These are phyloP conservation scores for Penicillium sp. DNA, from an alignment of 2,329 filamentous ascomycete species.

Conservation along the genomic window DNA sequence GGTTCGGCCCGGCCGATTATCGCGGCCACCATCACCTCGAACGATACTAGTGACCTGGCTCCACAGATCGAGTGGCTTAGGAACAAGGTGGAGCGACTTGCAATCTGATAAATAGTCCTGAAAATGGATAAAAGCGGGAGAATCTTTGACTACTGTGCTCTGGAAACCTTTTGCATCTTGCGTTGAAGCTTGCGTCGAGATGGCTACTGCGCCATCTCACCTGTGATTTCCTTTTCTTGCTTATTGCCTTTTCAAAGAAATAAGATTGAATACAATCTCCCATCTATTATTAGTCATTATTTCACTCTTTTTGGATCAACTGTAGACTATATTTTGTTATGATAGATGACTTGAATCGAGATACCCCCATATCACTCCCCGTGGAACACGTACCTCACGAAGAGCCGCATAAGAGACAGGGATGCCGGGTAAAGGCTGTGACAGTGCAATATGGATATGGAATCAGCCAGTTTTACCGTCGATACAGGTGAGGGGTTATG, in stretches of 20 bases:
- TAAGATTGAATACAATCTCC: neutral
- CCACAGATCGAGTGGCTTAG: neutral
- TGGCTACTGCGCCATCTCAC: neutral
- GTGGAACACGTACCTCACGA: neutral
- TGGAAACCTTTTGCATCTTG: neutral
- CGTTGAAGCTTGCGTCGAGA: neutral
- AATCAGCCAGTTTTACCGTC: no score
- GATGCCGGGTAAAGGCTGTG: no score
- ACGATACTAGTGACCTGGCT: neutral
- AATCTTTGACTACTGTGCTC: no score
- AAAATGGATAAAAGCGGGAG: neutral
- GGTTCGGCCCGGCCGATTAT: neutral
- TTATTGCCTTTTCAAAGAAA: neutral
- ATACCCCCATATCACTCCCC: neutral
- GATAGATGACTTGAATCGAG: neutral
- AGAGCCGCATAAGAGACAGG: neutral
- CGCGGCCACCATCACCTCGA: neutral
- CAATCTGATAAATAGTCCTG: neutral
- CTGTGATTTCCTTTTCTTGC: neutral
- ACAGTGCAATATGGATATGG: no score
- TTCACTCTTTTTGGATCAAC: neutral
- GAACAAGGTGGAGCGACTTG: neutral
- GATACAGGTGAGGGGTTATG: no score
- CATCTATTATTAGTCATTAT: neutral
- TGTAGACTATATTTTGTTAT: neutral